These are phyloP conservation scores for Laguncularia racemosa DNA, from an alignment of 345 rosid species.

Conservation along the genomic window DNA sequence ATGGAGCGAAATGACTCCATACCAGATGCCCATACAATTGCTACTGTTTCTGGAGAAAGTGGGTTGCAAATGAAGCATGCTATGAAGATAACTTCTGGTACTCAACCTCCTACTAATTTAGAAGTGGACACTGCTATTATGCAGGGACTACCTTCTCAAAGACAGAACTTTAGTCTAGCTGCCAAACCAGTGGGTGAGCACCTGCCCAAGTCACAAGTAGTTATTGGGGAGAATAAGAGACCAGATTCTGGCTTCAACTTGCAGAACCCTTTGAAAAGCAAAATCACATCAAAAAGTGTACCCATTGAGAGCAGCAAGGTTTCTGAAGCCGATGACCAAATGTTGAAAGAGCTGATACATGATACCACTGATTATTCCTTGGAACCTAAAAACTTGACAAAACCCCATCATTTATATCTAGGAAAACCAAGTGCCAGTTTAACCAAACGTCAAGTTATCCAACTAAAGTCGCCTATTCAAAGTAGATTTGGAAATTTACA, in stretches of 20 bases:
- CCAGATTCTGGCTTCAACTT: constrained; percentile 19
- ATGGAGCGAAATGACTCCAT: constrained; percentile 19
- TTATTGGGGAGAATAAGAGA: constrained; percentile 29
- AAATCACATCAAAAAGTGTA: constrained; percentile 22
- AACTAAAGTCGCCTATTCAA: constrained; percentile 61
- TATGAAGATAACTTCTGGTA: constrained; percentile 23
- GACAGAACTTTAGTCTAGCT: constrained; percentile 22
- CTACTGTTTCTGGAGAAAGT: constrained; percentile 24
- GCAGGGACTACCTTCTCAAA: constrained; percentile 23
- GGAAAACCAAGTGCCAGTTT: constrained; percentile 37
- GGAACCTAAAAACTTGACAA: constrained; percentile 43
- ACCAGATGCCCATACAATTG: constrained; percentile 22
- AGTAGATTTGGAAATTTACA: constrained; percentile 45
- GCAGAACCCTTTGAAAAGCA: constrained; percentile 19
- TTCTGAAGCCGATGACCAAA: constrained; percentile 25
- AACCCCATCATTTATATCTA: constrained; percentile 28
- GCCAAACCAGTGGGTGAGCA: constrained; percentile 2
- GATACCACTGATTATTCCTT: constrained; percentile 37
- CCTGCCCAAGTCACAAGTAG: constrained; percentile 19
- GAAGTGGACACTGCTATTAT: constrained; percentile 21
- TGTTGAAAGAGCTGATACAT: constrained; percentile 45
- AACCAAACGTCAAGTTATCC: constrained; percentile 89
- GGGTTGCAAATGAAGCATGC: constrained; percentile 19
- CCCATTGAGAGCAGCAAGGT: constrained; percentile 21
- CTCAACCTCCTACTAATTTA: constrained; percentile 17